Evolutionary conservation across 257 asterid species (phyloP).

Genomic region (Voacanga thouarsii): DNA sequence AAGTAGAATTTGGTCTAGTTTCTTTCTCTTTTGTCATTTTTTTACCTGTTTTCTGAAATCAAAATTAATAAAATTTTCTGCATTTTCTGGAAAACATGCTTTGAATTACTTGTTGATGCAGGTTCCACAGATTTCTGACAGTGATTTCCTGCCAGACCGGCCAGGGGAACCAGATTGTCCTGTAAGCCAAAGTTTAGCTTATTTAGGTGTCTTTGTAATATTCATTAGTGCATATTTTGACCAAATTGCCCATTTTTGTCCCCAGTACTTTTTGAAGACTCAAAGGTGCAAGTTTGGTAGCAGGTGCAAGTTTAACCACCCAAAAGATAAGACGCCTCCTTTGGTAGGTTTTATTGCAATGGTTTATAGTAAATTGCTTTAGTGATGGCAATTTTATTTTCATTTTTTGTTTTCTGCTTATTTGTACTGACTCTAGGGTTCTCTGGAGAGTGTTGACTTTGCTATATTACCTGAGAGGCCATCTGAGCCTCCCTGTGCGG

Average conservation of each 20-base stretch:
- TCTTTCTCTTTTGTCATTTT: background rate
- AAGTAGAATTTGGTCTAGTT: background rate
- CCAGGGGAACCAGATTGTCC: conserved; percentile 95
- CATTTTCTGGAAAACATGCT: conserved; percentile 1
- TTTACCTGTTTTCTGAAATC: background rate
- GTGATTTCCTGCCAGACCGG: conserved; percentile 84
- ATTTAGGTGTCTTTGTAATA: background rate
- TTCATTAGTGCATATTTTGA: background rate
- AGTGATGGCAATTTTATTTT: conserved; percentile 14
- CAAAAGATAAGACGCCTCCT: conserved; percentile 47
- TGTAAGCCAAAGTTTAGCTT: conserved; percentile 42
- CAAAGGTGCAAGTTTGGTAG: conserved; percentile 83
- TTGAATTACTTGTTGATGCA: conserved; percentile 32
- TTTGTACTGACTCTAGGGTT: conserved; percentile 57
- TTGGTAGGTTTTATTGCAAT: conserved; percentile 43
- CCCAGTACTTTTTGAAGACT: conserved; percentile 88
- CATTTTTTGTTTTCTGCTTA: conserved; percentile 1
- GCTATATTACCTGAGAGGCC: conserved; percentile 84
- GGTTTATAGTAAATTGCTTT: conserved; percentile 13
- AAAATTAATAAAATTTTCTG: conserved; percentile 4
- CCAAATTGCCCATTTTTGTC: background rate
- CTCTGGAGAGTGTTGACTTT: conserved; percentile 42
- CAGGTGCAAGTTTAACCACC: conserved; percentile 95
- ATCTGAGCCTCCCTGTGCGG: conserved; percentile 89
- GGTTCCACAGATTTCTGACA: conserved; percentile 54